These are phyloP conservation scores for Trypanosoma melophagium DNA, from an alignment of 208 protist species.

Conservation along the genomic window DNA sequence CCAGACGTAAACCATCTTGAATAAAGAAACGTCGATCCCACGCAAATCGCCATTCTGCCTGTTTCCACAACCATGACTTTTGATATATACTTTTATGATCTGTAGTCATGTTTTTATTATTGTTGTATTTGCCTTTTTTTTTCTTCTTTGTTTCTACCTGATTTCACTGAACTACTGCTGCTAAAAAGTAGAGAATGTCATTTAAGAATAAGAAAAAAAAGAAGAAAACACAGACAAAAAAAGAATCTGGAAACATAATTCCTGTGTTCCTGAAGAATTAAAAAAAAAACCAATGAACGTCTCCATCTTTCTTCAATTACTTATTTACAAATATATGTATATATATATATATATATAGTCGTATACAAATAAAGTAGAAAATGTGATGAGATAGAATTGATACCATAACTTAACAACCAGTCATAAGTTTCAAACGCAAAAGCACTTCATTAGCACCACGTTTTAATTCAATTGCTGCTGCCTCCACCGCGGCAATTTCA, in stretches of 20 bases:
- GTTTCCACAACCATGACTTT: conserved; percentile 34
- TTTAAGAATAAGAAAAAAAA: no score
- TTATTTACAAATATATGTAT: conserved; percentile 3
- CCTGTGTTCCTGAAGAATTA: conserved; percentile 12
- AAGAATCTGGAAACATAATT: conserved; percentile 6
- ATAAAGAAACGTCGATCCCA: conserved; percentile 69
- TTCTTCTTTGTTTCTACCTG: no score
- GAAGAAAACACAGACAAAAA: conserved; percentile 15
- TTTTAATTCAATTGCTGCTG: conserved; percentile 25
- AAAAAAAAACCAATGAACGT: conserved; percentile 22
- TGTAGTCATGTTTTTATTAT: conserved; percentile 5
- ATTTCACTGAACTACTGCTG: no score
- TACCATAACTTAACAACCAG: not conserved
- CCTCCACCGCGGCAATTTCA: conserved; percentile 72
- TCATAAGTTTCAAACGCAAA: conserved; percentile 9
- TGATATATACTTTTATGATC: not conserved
- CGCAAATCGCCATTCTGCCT: conserved; percentile 73
- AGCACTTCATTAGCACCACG: conserved; percentile 36
- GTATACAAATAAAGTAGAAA: no score
- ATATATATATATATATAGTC: not conserved
- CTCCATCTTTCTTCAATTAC: no score
- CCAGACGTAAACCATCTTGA: conserved; percentile 56
- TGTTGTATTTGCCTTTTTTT: no score
- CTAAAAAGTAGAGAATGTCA: no score
- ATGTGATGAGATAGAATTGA: no score